Evolutionary conservation across 768 basidiomycete species (phyloP).

Genomic region (Termitomyces sp.): DNA sequence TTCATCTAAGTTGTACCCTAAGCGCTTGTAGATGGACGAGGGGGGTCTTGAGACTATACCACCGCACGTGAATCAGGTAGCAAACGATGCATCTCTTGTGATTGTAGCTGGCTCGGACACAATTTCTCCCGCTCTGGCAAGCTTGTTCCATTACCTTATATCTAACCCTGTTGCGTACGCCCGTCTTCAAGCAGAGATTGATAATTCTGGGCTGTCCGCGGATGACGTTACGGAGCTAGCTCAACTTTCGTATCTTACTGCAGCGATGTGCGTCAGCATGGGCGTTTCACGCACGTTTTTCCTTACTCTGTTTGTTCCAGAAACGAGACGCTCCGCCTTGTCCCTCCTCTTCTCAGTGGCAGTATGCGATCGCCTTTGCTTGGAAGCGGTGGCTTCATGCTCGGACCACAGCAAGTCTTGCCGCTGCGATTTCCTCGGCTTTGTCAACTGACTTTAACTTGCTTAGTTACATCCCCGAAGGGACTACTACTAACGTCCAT

Average conservation of each 20-base stretch:
- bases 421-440: no score
- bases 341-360: neutral
- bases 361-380: neutral
- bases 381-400: neutral
- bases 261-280: neutral
- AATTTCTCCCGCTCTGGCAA: slow-evolving; percentile 16
- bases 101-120: slow-evolving; percentile 21
- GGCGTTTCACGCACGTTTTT: neutral
- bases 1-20: no score
- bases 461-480: neutral
- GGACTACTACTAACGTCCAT: neutral
- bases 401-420: neutral
- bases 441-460: neutral
- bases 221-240: neutral
- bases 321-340: neutral
- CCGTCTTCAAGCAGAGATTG: neutral
- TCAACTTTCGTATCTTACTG: neutral
- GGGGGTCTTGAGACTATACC: neutral
- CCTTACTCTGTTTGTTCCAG: neutral
- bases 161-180: neutral
- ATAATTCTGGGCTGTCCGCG: neutral
- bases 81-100: slow-evolving; percentile 16
- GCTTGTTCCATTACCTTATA: slow-evolving; percentile 17
- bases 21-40: neutral
- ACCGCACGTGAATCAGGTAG: slow-evolving; percentile 16